Evolutionary conservation across 768 basidiomycete species (phyloP).

Genomic region (Kwoniella dendrophila): DNA sequence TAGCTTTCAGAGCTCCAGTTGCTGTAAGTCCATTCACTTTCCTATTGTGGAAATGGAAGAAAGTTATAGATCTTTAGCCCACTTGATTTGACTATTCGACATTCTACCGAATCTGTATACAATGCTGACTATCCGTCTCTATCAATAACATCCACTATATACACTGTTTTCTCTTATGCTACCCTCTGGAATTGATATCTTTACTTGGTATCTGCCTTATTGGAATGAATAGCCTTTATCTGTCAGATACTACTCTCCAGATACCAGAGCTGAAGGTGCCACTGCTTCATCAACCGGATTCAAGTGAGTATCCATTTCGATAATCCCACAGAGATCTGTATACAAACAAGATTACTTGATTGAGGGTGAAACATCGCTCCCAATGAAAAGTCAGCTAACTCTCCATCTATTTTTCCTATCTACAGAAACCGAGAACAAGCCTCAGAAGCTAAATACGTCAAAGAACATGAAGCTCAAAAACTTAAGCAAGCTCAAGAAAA

Average conservation of each 20-base stretch:
- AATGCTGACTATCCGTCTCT: background rate
- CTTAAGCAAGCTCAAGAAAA: slow-evolving; percentile 43
- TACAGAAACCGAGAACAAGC: slow-evolving; percentile 47
- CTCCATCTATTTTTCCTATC: background rate
- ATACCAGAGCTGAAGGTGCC: slow-evolving; percentile 40
- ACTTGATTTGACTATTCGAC: background rate
- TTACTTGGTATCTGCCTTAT: too few species aligned
- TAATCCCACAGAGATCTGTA: background rate
- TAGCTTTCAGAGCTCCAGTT: slow-evolving; percentile 34
- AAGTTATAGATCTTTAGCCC: background rate
- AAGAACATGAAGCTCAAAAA: slow-evolving; percentile 41
- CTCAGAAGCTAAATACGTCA: slow-evolving; percentile 50
- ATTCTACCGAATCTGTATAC: background rate
- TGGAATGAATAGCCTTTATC: slow-evolving; percentile 23
- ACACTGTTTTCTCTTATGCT: too few species aligned
- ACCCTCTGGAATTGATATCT: too few species aligned
- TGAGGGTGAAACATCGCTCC: background rate
- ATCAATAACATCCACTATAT: too few species aligned
- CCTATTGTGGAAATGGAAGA: background rate
- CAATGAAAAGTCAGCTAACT: background rate
- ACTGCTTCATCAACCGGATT: slow-evolving; percentile 50
- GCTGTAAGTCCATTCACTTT: slow-evolving; percentile 38
- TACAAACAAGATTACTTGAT: background rate
- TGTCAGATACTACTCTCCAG: slow-evolving; percentile 43
- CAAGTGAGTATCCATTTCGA: slow-evolving; percentile 32